These are phyloP conservation scores for Kwoniella shivajii DNA, from an alignment of 1,284 basidiomycete species.

Conservation along the genomic window DNA sequence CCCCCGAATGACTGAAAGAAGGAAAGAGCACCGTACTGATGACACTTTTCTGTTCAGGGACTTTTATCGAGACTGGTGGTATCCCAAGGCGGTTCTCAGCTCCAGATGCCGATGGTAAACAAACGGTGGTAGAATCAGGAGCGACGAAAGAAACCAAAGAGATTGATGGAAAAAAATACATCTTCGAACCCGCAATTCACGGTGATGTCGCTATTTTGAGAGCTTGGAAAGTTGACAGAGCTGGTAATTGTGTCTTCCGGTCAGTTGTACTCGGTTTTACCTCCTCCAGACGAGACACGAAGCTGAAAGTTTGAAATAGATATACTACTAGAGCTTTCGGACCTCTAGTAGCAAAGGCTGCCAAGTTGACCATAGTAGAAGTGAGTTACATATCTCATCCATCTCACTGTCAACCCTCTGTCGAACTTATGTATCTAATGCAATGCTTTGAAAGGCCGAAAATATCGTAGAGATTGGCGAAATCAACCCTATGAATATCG, in stretches of 20 bases:
- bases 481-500: conserved; percentile 76
- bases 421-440: background rate
- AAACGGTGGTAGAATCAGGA: conserved; percentile 65
- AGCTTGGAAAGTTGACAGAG: conserved; percentile 94
- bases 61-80: conserved; percentile 71
- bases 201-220: conserved; percentile 87
- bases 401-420: too few relatives aligned
- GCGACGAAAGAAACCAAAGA: conserved; percentile 76
- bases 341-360: conserved; percentile 83
- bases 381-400: conserved; percentile 53
- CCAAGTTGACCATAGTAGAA: conserved; percentile 89
- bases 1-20: background rate
- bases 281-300: background rate
- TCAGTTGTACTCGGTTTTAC: conserved; percentile 44
- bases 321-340: conserved; percentile 90
- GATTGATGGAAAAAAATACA: conserved; percentile 79
- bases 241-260: conserved; percentile 83
- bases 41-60: conserved; percentile 46
- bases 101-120: conserved; percentile 39
- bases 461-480: conserved; percentile 86
- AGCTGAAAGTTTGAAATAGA: conserved; percentile 52
- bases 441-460: conserved; percentile 70
- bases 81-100: conserved; percentile 61
- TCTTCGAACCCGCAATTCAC: conserved; percentile 83
- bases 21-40: background rate